Evolutionary conservation across 2,329 filamentous ascomycete genomes (phyloP).

Genomic region (Lachnellula willkommii): DNA sequence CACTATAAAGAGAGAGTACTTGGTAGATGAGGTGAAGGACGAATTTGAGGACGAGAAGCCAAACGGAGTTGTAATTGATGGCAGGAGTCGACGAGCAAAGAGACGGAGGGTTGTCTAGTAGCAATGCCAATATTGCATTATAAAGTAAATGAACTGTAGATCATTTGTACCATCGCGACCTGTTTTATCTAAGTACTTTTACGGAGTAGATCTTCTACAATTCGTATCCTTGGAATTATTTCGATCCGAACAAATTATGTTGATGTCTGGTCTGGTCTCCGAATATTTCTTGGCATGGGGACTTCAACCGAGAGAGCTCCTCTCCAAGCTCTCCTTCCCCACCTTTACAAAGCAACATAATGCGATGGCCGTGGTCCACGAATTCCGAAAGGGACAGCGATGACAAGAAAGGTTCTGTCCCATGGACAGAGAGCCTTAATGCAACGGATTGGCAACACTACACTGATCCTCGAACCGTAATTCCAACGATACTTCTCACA

Average conservation of each 20-base stretch:
- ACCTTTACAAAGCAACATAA: slow-evolving; percentile 26
- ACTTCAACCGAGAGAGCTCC: slow-evolving; percentile 1
- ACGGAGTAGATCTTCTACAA: not conserved
- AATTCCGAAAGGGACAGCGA: slow-evolving; percentile 22
- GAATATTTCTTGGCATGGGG: not conserved
- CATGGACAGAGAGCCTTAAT: slow-evolving; percentile 41
- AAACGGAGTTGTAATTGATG: slow-evolving; percentile 16
- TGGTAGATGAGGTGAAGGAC: slow-evolving; percentile 15
- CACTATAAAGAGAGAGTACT: slow-evolving; percentile 22
- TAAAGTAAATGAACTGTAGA: not conserved
- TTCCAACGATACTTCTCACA: slow-evolving; percentile 50
- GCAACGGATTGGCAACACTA: slow-evolving; percentile 49
- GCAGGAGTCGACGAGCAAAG: slow-evolving; percentile 24
- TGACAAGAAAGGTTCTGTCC: slow-evolving; percentile 33
- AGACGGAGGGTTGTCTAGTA: slow-evolving; percentile 17
- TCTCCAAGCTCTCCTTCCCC: not conserved
- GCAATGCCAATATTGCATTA: not conserved
- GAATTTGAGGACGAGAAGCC: slow-evolving; percentile 18
- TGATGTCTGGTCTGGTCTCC: not conserved
- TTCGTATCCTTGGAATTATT: not conserved
- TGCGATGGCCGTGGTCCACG: slow-evolving; percentile 46
- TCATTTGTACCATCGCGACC: not conserved
- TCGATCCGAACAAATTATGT: not conserved
- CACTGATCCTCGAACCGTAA: slow-evolving; percentile 48
- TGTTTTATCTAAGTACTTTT: no score